Percentiles rank a stretch among this genome's conserved stretches.
These are phyloP conservation scores for Dioscorea alata DNA, from an alignment of 106 monocot species.

Conservation along the genomic window DNA sequence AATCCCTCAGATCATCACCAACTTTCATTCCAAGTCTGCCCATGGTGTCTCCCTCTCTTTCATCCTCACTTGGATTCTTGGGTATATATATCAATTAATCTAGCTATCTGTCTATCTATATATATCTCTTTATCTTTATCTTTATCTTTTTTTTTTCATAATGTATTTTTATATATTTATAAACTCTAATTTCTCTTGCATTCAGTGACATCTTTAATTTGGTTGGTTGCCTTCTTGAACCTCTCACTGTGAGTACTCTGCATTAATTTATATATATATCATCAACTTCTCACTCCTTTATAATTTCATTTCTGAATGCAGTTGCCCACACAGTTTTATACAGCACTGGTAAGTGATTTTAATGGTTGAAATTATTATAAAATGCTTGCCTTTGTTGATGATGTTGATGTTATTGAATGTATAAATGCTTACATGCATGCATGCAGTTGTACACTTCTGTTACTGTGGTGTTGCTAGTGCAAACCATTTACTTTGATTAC, in stretches of 20 bases:
- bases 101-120: too few relatives aligned
- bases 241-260: constrained; percentile 42
- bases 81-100: constrained; percentile 18
- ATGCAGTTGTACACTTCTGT: constrained; percentile 59
- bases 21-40: constrained; percentile 68
- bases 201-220: constrained; percentile 67
- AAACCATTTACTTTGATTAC: constrained; percentile 62
- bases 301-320: constrained; percentile 26
- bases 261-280: not conserved
- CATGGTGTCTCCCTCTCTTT: constrained; percentile 59
- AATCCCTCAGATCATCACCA: constrained; percentile 74
- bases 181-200: not conserved
- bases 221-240: constrained; percentile 68
- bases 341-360: constrained; percentile 41
- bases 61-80: constrained; percentile 68
- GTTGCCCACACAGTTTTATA: constrained; percentile 75
- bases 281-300: too few relatives aligned
- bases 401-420: too few relatives aligned
- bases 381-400: not conserved
- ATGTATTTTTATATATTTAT: too few relatives aligned
- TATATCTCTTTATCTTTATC: too few relatives aligned
- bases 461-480: constrained; percentile 51
- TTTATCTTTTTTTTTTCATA: too few relatives aligned
- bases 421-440: too few relatives aligned
- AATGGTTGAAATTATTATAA: not conserved